Evolutionary conservation across 2,329 filamentous ascomycete species (phyloP).

Genomic region (Pseudogymnoascus sp.): DNA sequence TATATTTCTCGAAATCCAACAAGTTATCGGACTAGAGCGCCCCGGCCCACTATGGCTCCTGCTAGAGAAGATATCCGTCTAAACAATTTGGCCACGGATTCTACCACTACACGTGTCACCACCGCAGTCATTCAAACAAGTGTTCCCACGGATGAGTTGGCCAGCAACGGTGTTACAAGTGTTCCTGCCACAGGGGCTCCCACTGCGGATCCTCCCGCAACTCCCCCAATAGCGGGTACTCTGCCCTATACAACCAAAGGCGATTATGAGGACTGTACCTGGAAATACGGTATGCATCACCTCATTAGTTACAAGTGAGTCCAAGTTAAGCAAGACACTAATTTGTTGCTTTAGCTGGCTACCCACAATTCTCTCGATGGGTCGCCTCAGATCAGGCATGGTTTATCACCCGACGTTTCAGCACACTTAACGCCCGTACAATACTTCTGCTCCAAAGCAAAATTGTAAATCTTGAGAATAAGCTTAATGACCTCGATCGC

Average conservation of each 20-base stretch:
- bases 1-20: not conserved
- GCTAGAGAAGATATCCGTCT: not conserved
- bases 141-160: no score
- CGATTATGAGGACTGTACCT: not conserved
- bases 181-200: no score
- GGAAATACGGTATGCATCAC: not conserved
- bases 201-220: no score
- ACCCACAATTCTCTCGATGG: constrained; percentile 3
- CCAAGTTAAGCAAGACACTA: not conserved
- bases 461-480: constrained; percentile 6
- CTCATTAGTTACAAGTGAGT: not conserved
- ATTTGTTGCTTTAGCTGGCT: not conserved
- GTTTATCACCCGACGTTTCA: constrained; percentile 11
- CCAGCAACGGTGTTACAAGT: no score
- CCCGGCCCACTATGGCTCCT: not conserved
- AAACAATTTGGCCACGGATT: not conserved
- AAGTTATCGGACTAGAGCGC: not conserved
- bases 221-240: no score
- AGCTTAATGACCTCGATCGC: not conserved
- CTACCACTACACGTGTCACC: not conserved
- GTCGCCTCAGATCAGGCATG: constrained; percentile 11
- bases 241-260: no score
- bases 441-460: constrained; percentile 11
- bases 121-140: not conserved
- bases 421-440: constrained; percentile 9